Evolutionary conservation across 2,329 filamentous ascomycete genomes (phyloP).

Genomic region (Monosporascus sp.): DNA sequence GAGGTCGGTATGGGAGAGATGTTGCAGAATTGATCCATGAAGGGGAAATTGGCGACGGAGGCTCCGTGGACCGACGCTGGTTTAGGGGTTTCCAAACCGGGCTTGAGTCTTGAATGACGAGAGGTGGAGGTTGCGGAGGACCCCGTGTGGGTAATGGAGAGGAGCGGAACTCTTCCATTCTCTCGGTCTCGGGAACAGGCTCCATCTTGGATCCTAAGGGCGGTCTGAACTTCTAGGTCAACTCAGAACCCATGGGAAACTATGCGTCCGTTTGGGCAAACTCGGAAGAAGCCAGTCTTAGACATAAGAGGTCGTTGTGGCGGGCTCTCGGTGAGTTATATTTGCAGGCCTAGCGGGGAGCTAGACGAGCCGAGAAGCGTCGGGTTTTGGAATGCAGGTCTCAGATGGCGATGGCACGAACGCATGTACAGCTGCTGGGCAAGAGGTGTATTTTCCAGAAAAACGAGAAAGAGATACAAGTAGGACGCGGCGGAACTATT

Average conservation of each 20-base stretch:
- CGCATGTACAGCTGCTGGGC: background rate
- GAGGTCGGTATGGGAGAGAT: conserved; percentile 52
- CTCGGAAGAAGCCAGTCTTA: background rate
- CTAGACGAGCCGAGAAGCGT: conserved; percentile 8
- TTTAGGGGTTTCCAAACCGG: conserved; percentile 45
- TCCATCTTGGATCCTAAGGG: conserved; percentile 45
- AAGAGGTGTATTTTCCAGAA: background rate
- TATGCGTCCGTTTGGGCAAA: conserved; percentile 1
- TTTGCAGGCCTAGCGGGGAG: background rate
- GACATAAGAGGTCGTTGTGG: background rate
- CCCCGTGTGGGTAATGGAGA: conserved; percentile 52
- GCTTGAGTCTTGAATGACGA: conserved; percentile 35
- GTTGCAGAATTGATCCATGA: conserved; percentile 39
- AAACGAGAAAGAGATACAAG: background rate
- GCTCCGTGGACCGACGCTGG: conserved; percentile 55
- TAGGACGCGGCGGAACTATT: background rate
- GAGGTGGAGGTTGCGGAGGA: conserved; percentile 36
- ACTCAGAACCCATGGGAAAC: conserved; percentile 7
- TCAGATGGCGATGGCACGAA: conserved; percentile 11
- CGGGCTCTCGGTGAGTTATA: background rate
- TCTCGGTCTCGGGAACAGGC: conserved; percentile 62
- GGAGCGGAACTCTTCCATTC: conserved; percentile 60
- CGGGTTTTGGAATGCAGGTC: conserved; percentile 19
- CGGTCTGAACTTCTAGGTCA: conserved; percentile 4
- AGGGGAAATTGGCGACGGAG: conserved; percentile 47